These are phyloP conservation scores for Saturnispora kantuleensis DNA, from an alignment of 805 yeast species.

Conservation along the genomic window DNA sequence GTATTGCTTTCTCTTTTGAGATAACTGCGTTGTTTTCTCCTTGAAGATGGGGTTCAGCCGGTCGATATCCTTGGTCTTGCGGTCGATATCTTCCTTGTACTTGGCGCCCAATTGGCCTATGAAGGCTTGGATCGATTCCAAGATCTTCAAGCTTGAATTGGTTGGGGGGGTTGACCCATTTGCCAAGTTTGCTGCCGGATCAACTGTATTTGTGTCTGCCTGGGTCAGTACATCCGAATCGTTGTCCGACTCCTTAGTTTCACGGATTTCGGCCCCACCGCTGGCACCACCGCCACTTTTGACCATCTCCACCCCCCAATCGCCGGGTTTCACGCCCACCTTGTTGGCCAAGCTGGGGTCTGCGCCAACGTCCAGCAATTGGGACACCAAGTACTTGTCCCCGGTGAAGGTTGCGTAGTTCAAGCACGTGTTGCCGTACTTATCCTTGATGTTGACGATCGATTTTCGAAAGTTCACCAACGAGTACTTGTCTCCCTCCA, in stretches of 20 bases:
- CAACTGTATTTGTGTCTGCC: not conserved
- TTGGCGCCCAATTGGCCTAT: conserved; percentile 45
- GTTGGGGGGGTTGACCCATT: not conserved
- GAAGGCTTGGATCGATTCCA: conserved; percentile 42
- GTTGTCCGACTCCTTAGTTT: not conserved
- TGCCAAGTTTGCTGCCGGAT: too few species aligned
- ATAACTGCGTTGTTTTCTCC: conserved; percentile 43
- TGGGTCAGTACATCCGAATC: not conserved
- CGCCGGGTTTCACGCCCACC: conserved; percentile 77
- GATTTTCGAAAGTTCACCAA: conserved; percentile 52
- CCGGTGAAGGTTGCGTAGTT: conserved; percentile 90
- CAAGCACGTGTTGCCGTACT: conserved; percentile 90
- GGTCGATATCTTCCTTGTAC: conserved; percentile 46
- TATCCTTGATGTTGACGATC: conserved; percentile 80
- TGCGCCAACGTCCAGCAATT: conserved; percentile 80
- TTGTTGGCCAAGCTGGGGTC: conserved; percentile 70
- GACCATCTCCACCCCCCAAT: conserved; percentile 60
- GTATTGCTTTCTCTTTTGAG: conserved; percentile 36
- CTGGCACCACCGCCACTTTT: not conserved
- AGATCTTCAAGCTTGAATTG: conserved; percentile 28
- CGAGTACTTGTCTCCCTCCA: conserved; percentile 32
- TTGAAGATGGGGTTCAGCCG: conserved; percentile 46
- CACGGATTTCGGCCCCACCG: conserved; percentile 1
- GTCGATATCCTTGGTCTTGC: conserved; percentile 43
- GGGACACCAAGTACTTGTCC: conserved; percentile 68